Conservation (phyloP, 306 rosid genomes). For the Dalbergia cochinchinensis region DNA sequence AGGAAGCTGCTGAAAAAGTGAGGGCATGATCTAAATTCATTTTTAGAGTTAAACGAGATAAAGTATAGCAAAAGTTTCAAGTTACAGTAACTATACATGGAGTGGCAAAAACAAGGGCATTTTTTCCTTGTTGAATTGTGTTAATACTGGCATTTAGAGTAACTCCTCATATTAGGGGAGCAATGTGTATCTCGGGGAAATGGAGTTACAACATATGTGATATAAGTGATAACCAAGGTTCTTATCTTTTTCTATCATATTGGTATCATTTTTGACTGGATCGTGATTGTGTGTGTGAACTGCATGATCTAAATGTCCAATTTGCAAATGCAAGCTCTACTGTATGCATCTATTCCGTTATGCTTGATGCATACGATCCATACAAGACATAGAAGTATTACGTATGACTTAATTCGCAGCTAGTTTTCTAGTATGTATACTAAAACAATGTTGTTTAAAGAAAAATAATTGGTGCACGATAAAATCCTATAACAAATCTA, state of each 20-base stretch:
- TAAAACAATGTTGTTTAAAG: too few species aligned
- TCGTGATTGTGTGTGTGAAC: too few species aligned
- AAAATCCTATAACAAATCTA: too few species aligned
- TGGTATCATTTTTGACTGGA: not conserved
- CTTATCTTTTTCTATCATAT: not conserved
- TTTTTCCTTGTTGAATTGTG: slow-evolving; percentile 10
- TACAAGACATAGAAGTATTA: not conserved
- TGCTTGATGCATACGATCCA: not conserved
- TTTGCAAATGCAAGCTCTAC: not conserved
- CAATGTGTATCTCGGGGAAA: not conserved
- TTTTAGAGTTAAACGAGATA: slow-evolving; percentile 20
- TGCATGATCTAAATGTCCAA: too few species aligned
- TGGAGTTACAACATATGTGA: not conserved
- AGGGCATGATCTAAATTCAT: slow-evolving; percentile 53
- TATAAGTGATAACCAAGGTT: not conserved
- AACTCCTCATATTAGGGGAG: not conserved
- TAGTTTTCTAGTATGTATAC: too few species aligned
- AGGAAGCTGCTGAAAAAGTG: slow-evolving; percentile 85
- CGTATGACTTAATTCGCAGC: too few species aligned
- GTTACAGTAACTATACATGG: not conserved
- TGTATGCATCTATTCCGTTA: not conserved
- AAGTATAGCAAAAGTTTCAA: not conserved
- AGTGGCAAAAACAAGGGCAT: slow-evolving; percentile 18
- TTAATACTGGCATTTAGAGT: slow-evolving; percentile 18
- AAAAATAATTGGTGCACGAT: too few species aligned